Base-by-base conservation (phyloP, 768 basidiomycete genomes). In the Xanthoconium purpureum region DNA sequence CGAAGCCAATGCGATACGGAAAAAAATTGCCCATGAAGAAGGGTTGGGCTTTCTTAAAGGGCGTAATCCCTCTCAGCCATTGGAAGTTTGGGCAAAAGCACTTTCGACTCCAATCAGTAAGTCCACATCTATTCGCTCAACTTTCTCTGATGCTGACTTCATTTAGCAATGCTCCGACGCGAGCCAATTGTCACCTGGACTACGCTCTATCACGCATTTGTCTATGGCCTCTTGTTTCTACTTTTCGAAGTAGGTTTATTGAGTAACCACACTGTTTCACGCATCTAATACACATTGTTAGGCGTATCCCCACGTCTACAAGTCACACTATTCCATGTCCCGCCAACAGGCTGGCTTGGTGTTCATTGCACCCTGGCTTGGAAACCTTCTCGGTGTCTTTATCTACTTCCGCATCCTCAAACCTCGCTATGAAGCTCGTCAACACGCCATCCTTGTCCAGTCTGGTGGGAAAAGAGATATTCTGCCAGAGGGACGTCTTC, bases 131-230 rank as follows among this genome's bases (percentile, higher is more conserved):
- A 13, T 39, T 54, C 10, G 8, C 24, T 14, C 8, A 6, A 15
- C 6, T 38, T 15, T 33, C 20, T 36, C 38, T 42, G 35, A 48
- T 44, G 20, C 13, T 38, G 11, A 46, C 17, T 28, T 33, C 35
- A 13, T 12, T 29, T 7, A 62, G 59, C 42, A 30, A 68, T 66
- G 60, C 60, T 68, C 20, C 53, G 57, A 18, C 33, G 46, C 12
- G 67, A 68, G 29, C 67, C 67, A 12, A 68, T 68, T 24, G 55
- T 68, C 14, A 58, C 47, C 5, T 68, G 64, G 67, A 64, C 67
- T 11, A 61, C 62, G 9, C 28, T 66, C 12, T 60, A 66, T 51
- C 66, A 66, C 44, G 54, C 66, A 9, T 68, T 68, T 18, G 37
- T 66, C 20, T 62, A 59, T 47, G 66, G 64, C 13, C 64, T 68